Evolutionary conservation across 352 stramenopile species (phyloP).

Genomic region (Lagenidium giganteum): DNA sequence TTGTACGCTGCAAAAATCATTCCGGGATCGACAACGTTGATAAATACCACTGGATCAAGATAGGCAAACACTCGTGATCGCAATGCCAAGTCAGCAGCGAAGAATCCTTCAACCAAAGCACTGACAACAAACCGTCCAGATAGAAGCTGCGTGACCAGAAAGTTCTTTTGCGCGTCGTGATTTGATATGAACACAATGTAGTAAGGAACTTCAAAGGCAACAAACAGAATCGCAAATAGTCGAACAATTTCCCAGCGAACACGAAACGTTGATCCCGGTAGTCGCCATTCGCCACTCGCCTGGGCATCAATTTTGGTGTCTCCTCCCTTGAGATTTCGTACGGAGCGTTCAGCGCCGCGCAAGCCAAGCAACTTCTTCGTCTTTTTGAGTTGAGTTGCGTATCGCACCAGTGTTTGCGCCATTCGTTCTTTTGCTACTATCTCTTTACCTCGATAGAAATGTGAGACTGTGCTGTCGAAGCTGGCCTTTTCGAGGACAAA

Average conservation of each 20-base stretch:
- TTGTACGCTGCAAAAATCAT: conserved; percentile 67
- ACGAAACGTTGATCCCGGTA: conserved; percentile 48
- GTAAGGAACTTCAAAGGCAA: conserved; percentile 70
- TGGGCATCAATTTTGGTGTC: background rate
- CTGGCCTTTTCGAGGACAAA: conserved; percentile 61
- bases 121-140: conserved; percentile 25
- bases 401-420: conserved; percentile 39
- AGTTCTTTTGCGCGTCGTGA: conserved; percentile 35
- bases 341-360: conserved; percentile 18
- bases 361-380: conserved; percentile 70
- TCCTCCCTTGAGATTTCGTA: background rate
- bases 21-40: conserved; percentile 37
- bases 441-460: conserved; percentile 44
- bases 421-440: conserved; percentile 27
- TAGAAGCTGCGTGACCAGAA: conserved; percentile 28
- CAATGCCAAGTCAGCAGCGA: conserved; percentile 38
- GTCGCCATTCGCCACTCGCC: conserved; percentile 17
- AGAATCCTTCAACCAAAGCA: conserved; percentile 45
- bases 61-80: conserved; percentile 47
- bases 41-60: conserved; percentile 54
- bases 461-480: conserved; percentile 46
- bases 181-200: conserved; percentile 62
- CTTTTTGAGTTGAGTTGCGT: conserved; percentile 61
- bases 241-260: conserved; percentile 42
- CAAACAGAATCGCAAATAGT: conserved; percentile 35